Evolutionary conservation across 2,329 filamentous ascomycete species (phyloP).

Genomic region (Neocatenulostroma microsporum): DNA sequence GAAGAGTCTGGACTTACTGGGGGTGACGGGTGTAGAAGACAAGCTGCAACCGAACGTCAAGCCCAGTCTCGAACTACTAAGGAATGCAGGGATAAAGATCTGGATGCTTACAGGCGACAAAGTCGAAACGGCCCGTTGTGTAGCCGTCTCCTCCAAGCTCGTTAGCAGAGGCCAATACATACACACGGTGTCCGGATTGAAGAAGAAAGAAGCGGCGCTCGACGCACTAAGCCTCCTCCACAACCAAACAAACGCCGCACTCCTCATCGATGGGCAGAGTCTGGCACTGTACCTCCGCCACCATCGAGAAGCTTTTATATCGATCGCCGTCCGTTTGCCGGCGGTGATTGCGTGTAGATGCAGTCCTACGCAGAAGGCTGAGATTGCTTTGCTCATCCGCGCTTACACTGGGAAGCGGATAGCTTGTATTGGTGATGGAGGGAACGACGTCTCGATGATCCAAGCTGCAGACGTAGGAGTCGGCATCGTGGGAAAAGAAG

Average conservation of each 20-base stretch:
- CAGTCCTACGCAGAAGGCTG: slow-evolving; percentile 93
- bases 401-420: slow-evolving; percentile 88
- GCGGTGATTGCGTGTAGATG: slow-evolving; percentile 94
- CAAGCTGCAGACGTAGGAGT: slow-evolving; percentile 97
- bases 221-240: slow-evolving; percentile 83
- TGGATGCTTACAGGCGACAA: slow-evolving; percentile 99
- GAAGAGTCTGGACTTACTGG: slow-evolving; percentile 79
- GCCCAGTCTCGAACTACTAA: slow-evolving; percentile 83
- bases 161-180: slow-evolving; percentile 93
- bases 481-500: slow-evolving; percentile 96
- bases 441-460: slow-evolving; percentile 99
- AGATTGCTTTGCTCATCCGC: slow-evolving; percentile 84
- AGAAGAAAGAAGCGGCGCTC: slow-evolving; percentile 65
- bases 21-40: slow-evolving; percentile 97
- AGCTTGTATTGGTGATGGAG: slow-evolving; percentile 94
- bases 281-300: slow-evolving; percentile 74
- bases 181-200: slow-evolving; percentile 71
- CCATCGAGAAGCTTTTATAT: slow-evolving; percentile 78
- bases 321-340: slow-evolving; percentile 76
- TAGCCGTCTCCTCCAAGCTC: slow-evolving; percentile 89
- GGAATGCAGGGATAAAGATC: slow-evolving; percentile 97
- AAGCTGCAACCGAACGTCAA: slow-evolving; percentile 95
- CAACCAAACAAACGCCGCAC: slow-evolving; percentile 74
- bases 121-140: slow-evolving; percentile 92
- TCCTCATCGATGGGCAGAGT: slow-evolving; percentile 92